These are phyloP conservation scores for Dactylellina sp. DNA, from an alignment of 2,329 filamentous ascomycete species.

Conservation along the genomic window DNA sequence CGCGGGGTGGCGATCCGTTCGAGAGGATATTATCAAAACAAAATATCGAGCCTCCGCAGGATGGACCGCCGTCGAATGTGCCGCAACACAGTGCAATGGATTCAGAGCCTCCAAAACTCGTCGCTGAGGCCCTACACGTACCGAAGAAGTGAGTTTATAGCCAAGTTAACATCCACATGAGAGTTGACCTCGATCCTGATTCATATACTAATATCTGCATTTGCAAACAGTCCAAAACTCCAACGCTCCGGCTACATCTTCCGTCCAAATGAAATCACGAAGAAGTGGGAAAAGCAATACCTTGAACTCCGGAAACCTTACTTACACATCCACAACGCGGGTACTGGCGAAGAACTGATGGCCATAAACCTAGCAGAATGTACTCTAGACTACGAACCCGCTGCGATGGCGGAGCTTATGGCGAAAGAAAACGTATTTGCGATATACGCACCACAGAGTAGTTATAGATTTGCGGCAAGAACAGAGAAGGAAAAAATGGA, in stretches of 20 bases:
- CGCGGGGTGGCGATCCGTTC: slow-evolving; percentile 59
- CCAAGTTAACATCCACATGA: neutral
- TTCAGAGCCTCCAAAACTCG: slow-evolving; percentile 60
- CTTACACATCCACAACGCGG: slow-evolving; percentile 85
- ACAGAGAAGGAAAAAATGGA: slow-evolving; percentile 93
- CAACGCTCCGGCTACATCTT: slow-evolving; percentile 90
- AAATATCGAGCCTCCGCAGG: slow-evolving; percentile 75
- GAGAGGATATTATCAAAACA: slow-evolving; percentile 64
- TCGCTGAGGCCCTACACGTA: slow-evolving; percentile 61
- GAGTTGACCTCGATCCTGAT: slow-evolving; percentile 58
- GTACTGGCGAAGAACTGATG: slow-evolving; percentile 88
- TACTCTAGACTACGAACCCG: slow-evolving; percentile 87
- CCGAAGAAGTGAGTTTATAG: slow-evolving; percentile 60
- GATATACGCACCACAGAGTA: slow-evolving; percentile 92
- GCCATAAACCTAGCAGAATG: slow-evolving; percentile 89
- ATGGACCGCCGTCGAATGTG: slow-evolving; percentile 66
- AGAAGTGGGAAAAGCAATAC: slow-evolving; percentile 89
- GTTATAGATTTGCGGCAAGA: slow-evolving; percentile 90
- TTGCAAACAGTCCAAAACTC: slow-evolving; percentile 64
- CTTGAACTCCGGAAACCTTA: slow-evolving; percentile 93
- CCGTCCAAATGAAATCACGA: slow-evolving; percentile 82
- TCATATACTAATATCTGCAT: slow-evolving; percentile 64
- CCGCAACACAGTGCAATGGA: slow-evolving; percentile 41
- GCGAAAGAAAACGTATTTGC: slow-evolving; percentile 81
- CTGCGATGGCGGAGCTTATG: slow-evolving; percentile 77